These are phyloP conservation scores for Beauveria scarabaeidicola DNA, from an alignment of 2,329 filamentous ascomycete species.

Conservation along the genomic window DNA sequence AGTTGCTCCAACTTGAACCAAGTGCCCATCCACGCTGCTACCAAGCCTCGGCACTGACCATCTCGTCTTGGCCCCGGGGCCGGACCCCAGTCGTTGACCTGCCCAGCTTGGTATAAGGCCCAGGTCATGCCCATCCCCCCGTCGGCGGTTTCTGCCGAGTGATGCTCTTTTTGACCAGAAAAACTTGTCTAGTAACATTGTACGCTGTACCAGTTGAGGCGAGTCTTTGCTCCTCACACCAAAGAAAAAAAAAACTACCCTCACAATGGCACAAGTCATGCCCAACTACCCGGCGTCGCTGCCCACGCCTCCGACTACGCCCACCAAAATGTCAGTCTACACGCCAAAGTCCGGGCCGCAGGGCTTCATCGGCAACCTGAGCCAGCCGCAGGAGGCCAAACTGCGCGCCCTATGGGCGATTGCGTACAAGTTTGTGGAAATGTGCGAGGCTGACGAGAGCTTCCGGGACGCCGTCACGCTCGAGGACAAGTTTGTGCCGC, in stretches of 20 bases:
- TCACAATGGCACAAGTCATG: slow-evolving; percentile 6
- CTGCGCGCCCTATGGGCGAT: slow-evolving; percentile 73
- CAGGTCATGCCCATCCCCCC: neutral
- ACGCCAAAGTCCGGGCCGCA: slow-evolving; percentile 31
- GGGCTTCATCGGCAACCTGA: slow-evolving; percentile 72
- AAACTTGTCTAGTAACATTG: neutral
- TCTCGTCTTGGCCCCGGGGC: neutral
- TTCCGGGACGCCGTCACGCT: slow-evolving; percentile 19
- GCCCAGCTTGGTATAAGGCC: slow-evolving; percentile 5
- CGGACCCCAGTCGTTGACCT: neutral
- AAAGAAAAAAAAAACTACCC: neutral
- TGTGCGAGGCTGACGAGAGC: slow-evolving; percentile 25
- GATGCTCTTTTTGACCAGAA: neutral
- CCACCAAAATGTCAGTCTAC: neutral
- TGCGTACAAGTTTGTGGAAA: slow-evolving; percentile 63
- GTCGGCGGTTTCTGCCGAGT: neutral
- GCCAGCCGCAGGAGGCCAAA: slow-evolving; percentile 71
- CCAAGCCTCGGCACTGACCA: slow-evolving; percentile 6
- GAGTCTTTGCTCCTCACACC: neutral
- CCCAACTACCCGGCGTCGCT: neutral
- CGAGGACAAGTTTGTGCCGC: slow-evolving; percentile 25
- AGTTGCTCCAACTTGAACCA: neutral
- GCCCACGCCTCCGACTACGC: neutral
- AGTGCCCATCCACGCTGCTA: neutral
- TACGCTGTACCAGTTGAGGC: neutral